Evolutionary conservation across 106 monocot species (phyloP).

Genomic region (Ottelia alismoides): DNA sequence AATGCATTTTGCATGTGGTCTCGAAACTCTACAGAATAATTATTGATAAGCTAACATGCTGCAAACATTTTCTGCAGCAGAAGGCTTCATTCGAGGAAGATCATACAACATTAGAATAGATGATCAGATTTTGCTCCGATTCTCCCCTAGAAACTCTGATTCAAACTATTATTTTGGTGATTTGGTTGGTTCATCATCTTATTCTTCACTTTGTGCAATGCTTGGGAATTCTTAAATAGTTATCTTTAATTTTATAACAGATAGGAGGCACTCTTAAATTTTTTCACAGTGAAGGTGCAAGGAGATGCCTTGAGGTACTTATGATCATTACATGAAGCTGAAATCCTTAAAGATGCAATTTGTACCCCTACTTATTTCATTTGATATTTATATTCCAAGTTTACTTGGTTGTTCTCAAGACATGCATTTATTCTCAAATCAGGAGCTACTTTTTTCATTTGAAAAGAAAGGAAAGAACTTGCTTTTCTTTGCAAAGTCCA

Average conservation of each 20-base stretch:
- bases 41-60: slow-evolving; percentile 23
- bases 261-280: slow-evolving; percentile 95
- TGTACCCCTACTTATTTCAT: no score
- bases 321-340: no score
- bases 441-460: no score
- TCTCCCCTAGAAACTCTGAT: slow-evolving; percentile 89
- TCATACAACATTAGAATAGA: slow-evolving; percentile 97
- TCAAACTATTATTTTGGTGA: slow-evolving; percentile 94
- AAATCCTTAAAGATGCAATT: no score
- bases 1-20: no score
- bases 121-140: slow-evolving; percentile 82
- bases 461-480: no score
- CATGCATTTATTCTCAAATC: no score
- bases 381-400: no score
- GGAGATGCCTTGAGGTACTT: slow-evolving; percentile 99
- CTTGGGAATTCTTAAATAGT: not conserved
- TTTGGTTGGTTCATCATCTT: slow-evolving; percentile 33
- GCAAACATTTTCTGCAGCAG: slow-evolving; percentile 77
- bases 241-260: slow-evolving; percentile 20
- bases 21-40: no score
- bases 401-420: no score
- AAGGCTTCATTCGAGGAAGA: slow-evolving; percentile 90
- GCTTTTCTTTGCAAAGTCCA: no score
- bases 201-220: not conserved
- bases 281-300: slow-evolving; percentile 64